phyloP scores from a whole-genome alignment of 768 basidiomycete genomes.

The Auriscalpium orientale region DNA sequence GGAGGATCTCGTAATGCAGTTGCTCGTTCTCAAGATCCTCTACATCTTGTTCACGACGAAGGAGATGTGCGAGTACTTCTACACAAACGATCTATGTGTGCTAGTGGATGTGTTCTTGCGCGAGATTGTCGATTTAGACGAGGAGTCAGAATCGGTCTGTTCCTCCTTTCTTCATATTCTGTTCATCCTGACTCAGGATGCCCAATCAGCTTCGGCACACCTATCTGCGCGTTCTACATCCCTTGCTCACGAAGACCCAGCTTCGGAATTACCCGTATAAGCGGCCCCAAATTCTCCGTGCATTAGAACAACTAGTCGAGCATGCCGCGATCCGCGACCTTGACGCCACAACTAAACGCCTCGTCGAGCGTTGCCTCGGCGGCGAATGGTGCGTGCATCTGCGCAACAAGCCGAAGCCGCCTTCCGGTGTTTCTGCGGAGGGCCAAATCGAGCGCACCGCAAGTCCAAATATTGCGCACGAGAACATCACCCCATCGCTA shows the following conservation, averaged over 20 bases:
- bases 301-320: slow-evolving; percentile 70
- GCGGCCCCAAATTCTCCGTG: slow-evolving; percentile 77
- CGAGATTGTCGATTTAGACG: slow-evolving; percentile 85
- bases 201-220: slow-evolving; percentile 76
- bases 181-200: neutral
- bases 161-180: neutral
- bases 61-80: slow-evolving; percentile 92
- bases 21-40: slow-evolving; percentile 88
- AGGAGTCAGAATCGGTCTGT: slow-evolving; percentile 87
- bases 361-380: slow-evolving; percentile 84
- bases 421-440: slow-evolving; percentile 6
- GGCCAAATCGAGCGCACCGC: slow-evolving; percentile 15
- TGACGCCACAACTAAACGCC: slow-evolving; percentile 78
- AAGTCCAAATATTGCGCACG: slow-evolving; percentile 18
- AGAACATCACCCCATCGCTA: slow-evolving; percentile 17
- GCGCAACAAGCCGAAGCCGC: slow-evolving; percentile 26
- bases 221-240: slow-evolving; percentile 93
- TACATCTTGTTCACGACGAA: slow-evolving; percentile 93
- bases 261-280: slow-evolving; percentile 83
- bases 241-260: slow-evolving; percentile 91
- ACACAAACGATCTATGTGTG: slow-evolving; percentile 94
- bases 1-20: slow-evolving; percentile 91
- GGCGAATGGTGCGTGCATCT: slow-evolving; percentile 83
- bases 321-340: slow-evolving; percentile 75
- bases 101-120: slow-evolving; percentile 97